Percentiles rank a stretch among this genome's conserved stretches.
Evolutionary conservation across 768 basidiomycete species (phyloP).

Genomic region (Auriscalpium vulgare): DNA sequence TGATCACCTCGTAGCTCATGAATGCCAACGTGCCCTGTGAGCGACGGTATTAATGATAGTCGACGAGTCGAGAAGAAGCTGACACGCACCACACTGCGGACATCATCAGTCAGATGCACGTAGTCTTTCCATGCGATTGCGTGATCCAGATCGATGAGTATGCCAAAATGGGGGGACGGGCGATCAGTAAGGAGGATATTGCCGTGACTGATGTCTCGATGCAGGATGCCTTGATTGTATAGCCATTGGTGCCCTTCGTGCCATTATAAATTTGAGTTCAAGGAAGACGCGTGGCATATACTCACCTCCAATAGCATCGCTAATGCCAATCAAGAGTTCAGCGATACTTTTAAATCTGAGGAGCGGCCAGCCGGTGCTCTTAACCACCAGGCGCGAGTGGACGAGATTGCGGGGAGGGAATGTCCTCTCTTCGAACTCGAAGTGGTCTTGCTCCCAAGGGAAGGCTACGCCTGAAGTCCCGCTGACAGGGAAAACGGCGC

Average conservation of each 20-base stretch:
- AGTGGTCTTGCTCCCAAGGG: background rate
- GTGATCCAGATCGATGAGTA: background rate
- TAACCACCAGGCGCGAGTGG: background rate
- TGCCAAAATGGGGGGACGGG: background rate
- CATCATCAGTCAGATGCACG: no score
- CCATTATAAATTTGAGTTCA: background rate
- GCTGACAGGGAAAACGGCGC: background rate
- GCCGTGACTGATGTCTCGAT: background rate
- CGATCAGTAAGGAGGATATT: background rate
- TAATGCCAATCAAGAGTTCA: background rate
- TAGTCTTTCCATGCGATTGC: background rate
- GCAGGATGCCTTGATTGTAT: background rate
- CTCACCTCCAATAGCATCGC: background rate
- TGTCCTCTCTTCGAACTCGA: background rate
- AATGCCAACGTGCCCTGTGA: background rate
- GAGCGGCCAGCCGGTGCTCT: background rate
- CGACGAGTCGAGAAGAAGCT: background rate
- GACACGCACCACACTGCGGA: background rate
- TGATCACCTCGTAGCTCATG: background rate
- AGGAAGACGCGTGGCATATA: background rate
- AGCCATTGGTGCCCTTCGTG: background rate
- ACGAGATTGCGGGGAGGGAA: background rate
- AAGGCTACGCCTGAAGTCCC: no score
- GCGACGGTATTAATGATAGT: background rate
- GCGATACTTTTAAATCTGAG: background rate